Evolutionary conservation across 2,329 filamentous ascomycete species (phyloP).

Genomic region (Monosporascus sp.): DNA sequence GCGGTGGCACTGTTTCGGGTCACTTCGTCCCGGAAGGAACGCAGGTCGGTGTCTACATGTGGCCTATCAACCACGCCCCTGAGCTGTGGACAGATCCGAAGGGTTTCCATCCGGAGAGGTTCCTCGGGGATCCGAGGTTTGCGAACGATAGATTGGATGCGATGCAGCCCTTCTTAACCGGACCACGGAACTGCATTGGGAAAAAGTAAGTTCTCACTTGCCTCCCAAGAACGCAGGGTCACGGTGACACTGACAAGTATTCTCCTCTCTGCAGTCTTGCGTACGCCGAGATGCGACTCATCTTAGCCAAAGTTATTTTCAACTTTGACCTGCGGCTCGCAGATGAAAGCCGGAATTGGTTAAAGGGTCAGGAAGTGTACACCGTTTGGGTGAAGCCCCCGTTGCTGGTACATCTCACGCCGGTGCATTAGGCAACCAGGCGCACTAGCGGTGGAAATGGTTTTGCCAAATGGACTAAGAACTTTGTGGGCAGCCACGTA

Average conservation of each 20-base stretch:
- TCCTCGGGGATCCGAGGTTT: constrained; percentile 4
- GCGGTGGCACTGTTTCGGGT: constrained; percentile 12
- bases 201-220: constrained; percentile 8
- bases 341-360: not conserved
- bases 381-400: not conserved
- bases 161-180: constrained; percentile 18
- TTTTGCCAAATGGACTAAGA: no score
- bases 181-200: constrained; percentile 18
- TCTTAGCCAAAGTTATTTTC: not conserved
- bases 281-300: not conserved
- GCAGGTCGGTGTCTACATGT: not conserved
- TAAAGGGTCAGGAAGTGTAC: not conserved
- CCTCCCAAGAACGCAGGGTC: not conserved
- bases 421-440: not conserved
- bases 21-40: constrained; percentile 12
- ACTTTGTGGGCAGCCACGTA: no score
- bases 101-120: constrained; percentile 19
- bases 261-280: not conserved
- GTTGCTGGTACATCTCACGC: not conserved
- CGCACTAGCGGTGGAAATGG: no score
- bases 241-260: not conserved
- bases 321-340: not conserved
- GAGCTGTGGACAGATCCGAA: constrained; percentile 13
- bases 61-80: not conserved
- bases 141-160: constrained; percentile 11